Evolutionary conservation across 768 basidiomycete species (phyloP).

Genomic region (Fomitopsis pulvina): DNA sequence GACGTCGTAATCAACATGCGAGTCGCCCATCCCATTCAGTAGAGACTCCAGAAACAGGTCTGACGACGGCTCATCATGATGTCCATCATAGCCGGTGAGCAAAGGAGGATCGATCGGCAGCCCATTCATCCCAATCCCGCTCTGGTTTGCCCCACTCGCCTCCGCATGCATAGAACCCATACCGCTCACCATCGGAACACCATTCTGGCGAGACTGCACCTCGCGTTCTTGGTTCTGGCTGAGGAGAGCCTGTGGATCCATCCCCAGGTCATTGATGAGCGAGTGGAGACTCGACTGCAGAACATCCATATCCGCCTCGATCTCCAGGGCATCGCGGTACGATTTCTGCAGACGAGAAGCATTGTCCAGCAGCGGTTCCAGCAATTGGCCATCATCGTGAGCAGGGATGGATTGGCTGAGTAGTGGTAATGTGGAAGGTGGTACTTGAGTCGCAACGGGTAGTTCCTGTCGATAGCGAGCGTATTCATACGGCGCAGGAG

Average conservation of each 20-base stretch:
- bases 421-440: conserved; percentile 18
- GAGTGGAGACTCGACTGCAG: conserved; percentile 63
- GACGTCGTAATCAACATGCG: conserved; percentile 26
- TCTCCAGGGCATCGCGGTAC: conserved; percentile 56
- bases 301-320: conserved; percentile 67
- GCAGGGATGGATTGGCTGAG: conserved; percentile 18
- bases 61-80: conserved; percentile 10
- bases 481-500: conserved; percentile 7
- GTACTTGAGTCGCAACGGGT: conserved; percentile 16
- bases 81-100: conserved; percentile 1
- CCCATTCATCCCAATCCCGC: neutral
- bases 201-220: neutral
- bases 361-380: conserved; percentile 30
- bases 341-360: conserved; percentile 42
- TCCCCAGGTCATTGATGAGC: conserved; percentile 63
- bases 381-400: conserved; percentile 21
- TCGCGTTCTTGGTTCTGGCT: neutral
- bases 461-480: conserved; percentile 12
- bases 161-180: conserved; percentile 1
- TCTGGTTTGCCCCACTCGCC: conserved; percentile 3
- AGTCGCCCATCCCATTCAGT: conserved; percentile 32
- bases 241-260: conserved; percentile 41
- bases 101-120: neutral
- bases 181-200: neutral
- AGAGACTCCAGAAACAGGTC: conserved; percentile 35